Evolutionary conservation across 2,329 filamentous ascomycete genomes (phyloP).

Genomic region (Gyromitra esculenta): DNA sequence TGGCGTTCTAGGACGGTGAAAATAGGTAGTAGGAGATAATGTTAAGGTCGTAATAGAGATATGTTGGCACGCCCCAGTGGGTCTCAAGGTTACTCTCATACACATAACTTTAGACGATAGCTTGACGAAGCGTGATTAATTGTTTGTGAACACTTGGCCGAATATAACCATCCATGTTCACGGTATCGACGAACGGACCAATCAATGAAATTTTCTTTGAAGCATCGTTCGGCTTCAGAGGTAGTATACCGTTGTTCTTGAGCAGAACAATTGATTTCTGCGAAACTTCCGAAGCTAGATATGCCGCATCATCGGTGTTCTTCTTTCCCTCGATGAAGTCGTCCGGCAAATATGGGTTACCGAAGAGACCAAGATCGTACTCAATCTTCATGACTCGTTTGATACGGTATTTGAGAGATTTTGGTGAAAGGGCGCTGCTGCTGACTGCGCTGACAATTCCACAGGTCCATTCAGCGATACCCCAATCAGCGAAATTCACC

Average conservation of each 20-base stretch:
- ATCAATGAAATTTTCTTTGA: conserved; percentile 18
- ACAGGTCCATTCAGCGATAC: conserved; percentile 4
- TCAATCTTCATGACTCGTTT: conserved; percentile 9
- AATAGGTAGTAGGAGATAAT: conserved; percentile 10
- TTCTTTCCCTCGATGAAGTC: conserved; percentile 1
- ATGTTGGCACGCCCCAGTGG: neutral
- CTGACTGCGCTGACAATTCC: conserved; percentile 2
- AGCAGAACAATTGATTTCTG: conserved; percentile 2
- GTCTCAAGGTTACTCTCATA: conserved; percentile 4
- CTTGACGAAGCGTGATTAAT: neutral
- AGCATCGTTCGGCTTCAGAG: neutral
- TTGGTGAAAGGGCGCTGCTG: neutral
- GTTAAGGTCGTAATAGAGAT: conserved; percentile 13
- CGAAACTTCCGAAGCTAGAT: neutral
- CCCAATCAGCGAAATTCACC: conserved; percentile 10
- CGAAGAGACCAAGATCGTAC: conserved; percentile 6
- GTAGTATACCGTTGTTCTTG: conserved; percentile 16
- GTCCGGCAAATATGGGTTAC: conserved; percentile 14
- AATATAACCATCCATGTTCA: conserved; percentile 13
- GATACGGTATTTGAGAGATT: conserved; percentile 5
- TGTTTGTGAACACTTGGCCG: neutral
- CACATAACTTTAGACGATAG: conserved; percentile 8
- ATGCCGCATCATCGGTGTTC: neutral
- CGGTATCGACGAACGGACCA: conserved; percentile 8
- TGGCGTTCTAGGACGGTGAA: neutral